phyloP scores from a whole-genome alignment of 2,329 filamentous ascomycete genomes.

The Fusarium tjaetaba region DNA sequence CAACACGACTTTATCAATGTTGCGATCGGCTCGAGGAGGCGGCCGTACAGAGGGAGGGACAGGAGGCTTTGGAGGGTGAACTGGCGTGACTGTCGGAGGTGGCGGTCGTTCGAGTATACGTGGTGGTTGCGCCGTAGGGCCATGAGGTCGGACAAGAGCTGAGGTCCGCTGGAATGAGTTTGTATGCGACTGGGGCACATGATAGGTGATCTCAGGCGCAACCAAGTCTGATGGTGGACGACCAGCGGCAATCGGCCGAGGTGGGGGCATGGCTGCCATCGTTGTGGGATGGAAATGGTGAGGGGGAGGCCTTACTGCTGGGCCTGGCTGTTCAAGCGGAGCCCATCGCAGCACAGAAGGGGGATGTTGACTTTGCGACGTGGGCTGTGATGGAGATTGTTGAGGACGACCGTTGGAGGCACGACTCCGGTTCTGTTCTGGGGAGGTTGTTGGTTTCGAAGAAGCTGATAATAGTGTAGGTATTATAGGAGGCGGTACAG shows the following conservation, averaged over 20 bases:
- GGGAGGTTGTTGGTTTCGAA: background rate
- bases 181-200: slow-evolving; percentile 49
- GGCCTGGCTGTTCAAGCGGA: slow-evolving; percentile 39
- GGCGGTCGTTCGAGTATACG: slow-evolving; percentile 45
- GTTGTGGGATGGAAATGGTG: background rate
- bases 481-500: slow-evolving; percentile 29
- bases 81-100: slow-evolving; percentile 46
- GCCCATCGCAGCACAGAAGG: slow-evolving; percentile 39
- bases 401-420: slow-evolving; percentile 15
- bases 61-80: slow-evolving; percentile 50
- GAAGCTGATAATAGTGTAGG: slow-evolving; percentile 18
- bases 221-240: slow-evolving; percentile 50
- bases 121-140: slow-evolving; percentile 47
- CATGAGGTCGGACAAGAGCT: slow-evolving; percentile 49
- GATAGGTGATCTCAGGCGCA: slow-evolving; percentile 55
- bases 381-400: slow-evolving; percentile 9
- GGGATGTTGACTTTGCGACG: slow-evolving; percentile 21
- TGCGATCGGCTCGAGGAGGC: slow-evolving; percentile 68
- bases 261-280: slow-evolving; percentile 39
- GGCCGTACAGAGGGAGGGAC: slow-evolving; percentile 44
- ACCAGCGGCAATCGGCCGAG: slow-evolving; percentile 18
- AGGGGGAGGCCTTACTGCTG: slow-evolving; percentile 14
- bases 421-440: slow-evolving; percentile 38
- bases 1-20: slow-evolving; percentile 87
- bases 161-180: slow-evolving; percentile 40